phyloP scores from a whole-genome alignment of 345 rosid species.

The Populus nigra region DNA sequence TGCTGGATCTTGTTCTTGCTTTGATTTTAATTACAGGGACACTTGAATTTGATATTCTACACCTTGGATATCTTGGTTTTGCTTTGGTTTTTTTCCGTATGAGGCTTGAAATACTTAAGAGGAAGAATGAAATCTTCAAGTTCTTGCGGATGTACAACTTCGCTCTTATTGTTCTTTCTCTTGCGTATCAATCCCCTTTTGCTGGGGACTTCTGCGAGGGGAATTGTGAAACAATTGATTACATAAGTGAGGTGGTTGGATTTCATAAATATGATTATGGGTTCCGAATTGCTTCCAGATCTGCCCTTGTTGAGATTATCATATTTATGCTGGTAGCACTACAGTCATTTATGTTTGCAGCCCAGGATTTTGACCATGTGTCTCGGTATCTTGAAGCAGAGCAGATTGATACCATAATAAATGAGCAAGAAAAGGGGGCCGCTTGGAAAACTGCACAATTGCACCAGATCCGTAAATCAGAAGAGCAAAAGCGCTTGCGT shows the following conservation, averaged over 20 bases:
- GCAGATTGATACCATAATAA: conserved; percentile 36
- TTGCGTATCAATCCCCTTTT: conserved; percentile 49
- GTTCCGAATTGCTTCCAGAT: conserved; percentile 46
- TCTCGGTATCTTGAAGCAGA: conserved; percentile 45
- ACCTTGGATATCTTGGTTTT: conserved; percentile 55
- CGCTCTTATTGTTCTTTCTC: conserved; percentile 41
- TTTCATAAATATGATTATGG: conserved; percentile 50
- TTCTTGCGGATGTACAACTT: conserved; percentile 46
- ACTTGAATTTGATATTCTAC: conserved; percentile 58
- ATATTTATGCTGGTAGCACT: conserved; percentile 45
- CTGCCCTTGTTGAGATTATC: conserved; percentile 49
- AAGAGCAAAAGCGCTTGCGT: conserved; percentile 42
- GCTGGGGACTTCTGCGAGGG: conserved; percentile 30
- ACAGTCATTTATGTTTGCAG: conserved; percentile 45
- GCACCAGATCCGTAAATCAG: conserved; percentile 38
- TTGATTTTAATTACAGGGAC: conserved; percentile 52
- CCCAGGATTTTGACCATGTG: conserved; percentile 39
- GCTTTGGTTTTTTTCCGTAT: conserved; percentile 51
- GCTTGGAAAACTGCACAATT: conserved; percentile 47
- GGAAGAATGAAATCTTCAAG: conserved; percentile 41
- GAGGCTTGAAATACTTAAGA: conserved; percentile 39
- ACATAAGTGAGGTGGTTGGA: conserved; percentile 36
- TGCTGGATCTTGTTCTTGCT: conserved; percentile 43
- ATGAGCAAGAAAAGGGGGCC: conserved; percentile 44
- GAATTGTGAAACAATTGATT: conserved; percentile 27